Conservation (phyloP, 768 basidiomycete genomes). For the Mycena kentingensis region DNA sequence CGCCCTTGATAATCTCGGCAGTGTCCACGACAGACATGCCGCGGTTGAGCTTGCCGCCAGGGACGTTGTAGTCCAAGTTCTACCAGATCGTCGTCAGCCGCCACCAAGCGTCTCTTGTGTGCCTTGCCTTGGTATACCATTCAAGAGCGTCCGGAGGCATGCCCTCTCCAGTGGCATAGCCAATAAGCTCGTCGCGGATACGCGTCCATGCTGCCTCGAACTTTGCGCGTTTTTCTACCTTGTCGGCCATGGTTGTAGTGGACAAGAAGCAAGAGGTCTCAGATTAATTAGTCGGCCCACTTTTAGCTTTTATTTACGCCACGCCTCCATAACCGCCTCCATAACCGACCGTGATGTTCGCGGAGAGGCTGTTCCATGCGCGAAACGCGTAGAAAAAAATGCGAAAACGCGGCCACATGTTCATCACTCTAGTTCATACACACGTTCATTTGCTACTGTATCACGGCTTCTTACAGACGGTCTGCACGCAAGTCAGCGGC, state of each 20-base stretch:
- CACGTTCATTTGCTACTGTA: background rate
- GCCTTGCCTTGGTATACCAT: conserved; percentile 79
- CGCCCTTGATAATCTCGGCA: conserved; percentile 81
- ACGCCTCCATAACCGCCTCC: background rate
- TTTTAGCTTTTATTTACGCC: background rate
- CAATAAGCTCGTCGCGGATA: conserved; percentile 78
- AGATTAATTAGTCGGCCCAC: background rate
- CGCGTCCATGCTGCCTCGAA: conserved; percentile 75
- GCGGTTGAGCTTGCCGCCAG: conserved; percentile 93
- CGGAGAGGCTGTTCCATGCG: too few species aligned
- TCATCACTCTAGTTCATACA: background rate
- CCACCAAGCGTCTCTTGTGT: too few species aligned
- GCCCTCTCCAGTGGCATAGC: conserved; percentile 61
- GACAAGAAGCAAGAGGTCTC: background rate
- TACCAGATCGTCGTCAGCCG: conserved; percentile 33
- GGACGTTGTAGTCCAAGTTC: conserved; percentile 94
- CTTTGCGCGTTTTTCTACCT: conserved; percentile 41
- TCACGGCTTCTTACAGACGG: background rate
- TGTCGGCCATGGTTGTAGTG: conserved; percentile 29
- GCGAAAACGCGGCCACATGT: background rate
- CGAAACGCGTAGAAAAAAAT: too few species aligned
- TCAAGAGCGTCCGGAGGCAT: conserved; percentile 85
- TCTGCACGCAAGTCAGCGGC: background rate
- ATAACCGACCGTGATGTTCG: too few species aligned
- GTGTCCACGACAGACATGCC: conserved; percentile 96